Conservation (phyloP, 2,329 filamentous ascomycete species). For the Cytospora piceicola region DNA sequence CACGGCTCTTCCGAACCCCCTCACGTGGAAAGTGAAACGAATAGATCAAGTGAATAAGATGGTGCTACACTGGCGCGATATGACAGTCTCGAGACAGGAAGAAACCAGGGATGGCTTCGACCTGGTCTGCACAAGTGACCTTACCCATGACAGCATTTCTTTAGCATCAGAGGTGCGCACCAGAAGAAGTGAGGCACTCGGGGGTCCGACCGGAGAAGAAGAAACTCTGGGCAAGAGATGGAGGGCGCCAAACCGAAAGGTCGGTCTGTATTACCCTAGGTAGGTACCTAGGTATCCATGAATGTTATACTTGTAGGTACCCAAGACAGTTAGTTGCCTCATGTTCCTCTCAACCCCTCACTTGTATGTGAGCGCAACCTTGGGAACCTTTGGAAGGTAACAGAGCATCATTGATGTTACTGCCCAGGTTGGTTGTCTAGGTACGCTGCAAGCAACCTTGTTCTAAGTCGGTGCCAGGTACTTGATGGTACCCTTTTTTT, state of each 20-base stretch:
- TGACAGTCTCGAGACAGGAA: neutral
- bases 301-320: neutral
- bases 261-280: neutral
- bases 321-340: neutral
- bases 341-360: neutral
- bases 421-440: neutral
- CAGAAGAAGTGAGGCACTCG: neutral
- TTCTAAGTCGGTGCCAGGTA: neutral
- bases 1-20: neutral
- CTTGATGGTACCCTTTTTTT: neutral
- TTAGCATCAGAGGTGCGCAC: neutral
- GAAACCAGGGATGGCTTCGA: neutral
- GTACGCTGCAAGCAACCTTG: neutral
- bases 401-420: neutral
- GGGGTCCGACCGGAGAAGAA: neutral
- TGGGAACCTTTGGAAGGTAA: neutral
- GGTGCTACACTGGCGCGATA: neutral
- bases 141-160: neutral
- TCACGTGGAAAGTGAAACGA: neutral
- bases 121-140: neutral
- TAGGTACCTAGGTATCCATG: too few relatives aligned
- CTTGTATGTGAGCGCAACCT: neutral
- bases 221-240: neutral
- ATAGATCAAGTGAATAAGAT: neutral
- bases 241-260: neutral